Conservation (phyloP, 78 protist genomes). For the Dictyostelium intermedium region DNA sequence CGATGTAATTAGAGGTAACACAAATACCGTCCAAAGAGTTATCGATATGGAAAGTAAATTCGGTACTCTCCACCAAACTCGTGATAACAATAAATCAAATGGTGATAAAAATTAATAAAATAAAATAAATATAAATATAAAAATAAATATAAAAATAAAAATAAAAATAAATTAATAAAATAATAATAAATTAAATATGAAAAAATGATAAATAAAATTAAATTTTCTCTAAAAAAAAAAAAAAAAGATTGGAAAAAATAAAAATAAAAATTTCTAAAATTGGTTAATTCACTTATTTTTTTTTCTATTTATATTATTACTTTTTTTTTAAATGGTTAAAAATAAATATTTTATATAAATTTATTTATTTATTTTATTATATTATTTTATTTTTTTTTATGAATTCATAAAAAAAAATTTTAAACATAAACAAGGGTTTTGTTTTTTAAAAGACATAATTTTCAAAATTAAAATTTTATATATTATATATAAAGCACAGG, state of each 20-base stretch:
- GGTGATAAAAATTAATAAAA: background rate
- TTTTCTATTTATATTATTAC: too few relatives aligned
- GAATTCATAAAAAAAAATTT: background rate
- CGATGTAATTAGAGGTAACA: slow-evolving; percentile 21
- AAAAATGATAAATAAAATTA: too few relatives aligned
- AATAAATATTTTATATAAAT: background rate
- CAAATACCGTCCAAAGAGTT: slow-evolving; percentile 24
- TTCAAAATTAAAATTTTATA: background rate
- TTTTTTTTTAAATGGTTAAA: background rate
- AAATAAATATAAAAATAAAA: background rate
- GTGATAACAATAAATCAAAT: background rate
- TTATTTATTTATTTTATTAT: background rate
- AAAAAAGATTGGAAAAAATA: too few relatives aligned
- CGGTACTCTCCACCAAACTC: slow-evolving; percentile 41
- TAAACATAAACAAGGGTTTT: background rate
- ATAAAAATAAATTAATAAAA: background rate
- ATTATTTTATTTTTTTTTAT: background rate
- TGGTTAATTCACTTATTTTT: too few relatives aligned
- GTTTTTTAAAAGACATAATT: too few relatives aligned
- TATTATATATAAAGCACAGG: background rate
- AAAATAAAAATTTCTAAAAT: too few relatives aligned
- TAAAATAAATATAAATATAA: background rate
- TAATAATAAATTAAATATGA: background rate
- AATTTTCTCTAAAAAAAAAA: too few relatives aligned
- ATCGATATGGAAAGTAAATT: slow-evolving; percentile 74